These are phyloP conservation scores for Populus hybrid DNA, from an alignment of 441 rosid species.

Conservation along the genomic window DNA sequence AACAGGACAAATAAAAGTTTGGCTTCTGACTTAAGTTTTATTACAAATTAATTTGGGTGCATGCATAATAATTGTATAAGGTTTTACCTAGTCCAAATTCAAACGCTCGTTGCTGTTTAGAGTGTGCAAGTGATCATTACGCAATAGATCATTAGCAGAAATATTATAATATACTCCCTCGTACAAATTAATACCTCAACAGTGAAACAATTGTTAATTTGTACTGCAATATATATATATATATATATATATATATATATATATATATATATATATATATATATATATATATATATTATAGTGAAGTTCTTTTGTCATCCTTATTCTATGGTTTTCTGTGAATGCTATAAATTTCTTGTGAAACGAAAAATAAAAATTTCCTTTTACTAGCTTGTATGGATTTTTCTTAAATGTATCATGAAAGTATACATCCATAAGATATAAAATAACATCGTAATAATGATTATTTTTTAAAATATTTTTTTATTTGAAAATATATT, in stretches of 20 bases:
- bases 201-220: too few species aligned
- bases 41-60: background rate
- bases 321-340: background rate
- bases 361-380: too few species aligned
- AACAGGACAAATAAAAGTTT: background rate
- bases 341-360: background rate
- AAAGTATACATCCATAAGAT: background rate
- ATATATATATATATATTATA: too few species aligned
- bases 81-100: background rate
- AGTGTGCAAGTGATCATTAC: background rate
- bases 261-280: too few species aligned
- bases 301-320: background rate
- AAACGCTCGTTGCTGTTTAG: background rate
- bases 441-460: too few species aligned
- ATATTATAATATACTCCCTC: too few species aligned
- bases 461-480: too few species aligned
- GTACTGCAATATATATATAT: background rate
- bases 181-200: too few species aligned
- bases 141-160: background rate
- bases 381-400: background rate
- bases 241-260: too few species aligned
- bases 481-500: too few species aligned
- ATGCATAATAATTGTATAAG: background rate
- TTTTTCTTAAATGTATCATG: background rate
- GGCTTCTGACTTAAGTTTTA: background rate